Evolutionary conservation across 257 asterid species (phyloP).

Genomic region (Parsonsia alboflavescens): DNA sequence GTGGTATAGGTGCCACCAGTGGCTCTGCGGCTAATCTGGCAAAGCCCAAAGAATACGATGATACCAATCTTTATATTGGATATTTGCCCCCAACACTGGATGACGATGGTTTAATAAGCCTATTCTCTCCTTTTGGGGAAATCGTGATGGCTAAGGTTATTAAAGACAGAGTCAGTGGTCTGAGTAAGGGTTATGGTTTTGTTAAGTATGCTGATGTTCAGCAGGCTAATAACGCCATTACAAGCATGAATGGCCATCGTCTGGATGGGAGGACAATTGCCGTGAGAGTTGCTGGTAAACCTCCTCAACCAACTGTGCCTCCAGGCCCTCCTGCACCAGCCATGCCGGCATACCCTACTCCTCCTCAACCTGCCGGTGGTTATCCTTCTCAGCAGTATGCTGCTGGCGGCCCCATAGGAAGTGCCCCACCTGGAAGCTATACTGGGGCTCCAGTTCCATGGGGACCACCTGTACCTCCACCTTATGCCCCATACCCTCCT

Average conservation of each 20-base stretch:
- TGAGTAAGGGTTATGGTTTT: slow-evolving; percentile 92
- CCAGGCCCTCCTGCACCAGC: slow-evolving; percentile 82
- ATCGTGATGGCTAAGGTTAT: slow-evolving; percentile 97
- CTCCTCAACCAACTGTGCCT: slow-evolving; percentile 79
- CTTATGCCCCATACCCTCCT: slow-evolving; percentile 63
- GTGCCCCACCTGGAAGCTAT: slow-evolving; percentile 53
- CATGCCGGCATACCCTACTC: slow-evolving; percentile 54
- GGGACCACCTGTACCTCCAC: slow-evolving; percentile 70
- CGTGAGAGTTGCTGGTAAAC: slow-evolving; percentile 92
- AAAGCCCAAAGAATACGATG: slow-evolving; percentile 89
- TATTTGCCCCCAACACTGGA: slow-evolving; percentile 88
- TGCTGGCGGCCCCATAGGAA: slow-evolving; percentile 60
- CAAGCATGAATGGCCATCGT: slow-evolving; percentile 83
- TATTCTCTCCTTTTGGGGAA: slow-evolving; percentile 81
- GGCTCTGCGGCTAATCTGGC: slow-evolving; percentile 45
- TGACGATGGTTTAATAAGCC: slow-evolving; percentile 73
- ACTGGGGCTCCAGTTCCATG: slow-evolving; percentile 59
- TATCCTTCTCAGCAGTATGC: slow-evolving; percentile 84
- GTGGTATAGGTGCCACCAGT: slow-evolving; percentile 29
- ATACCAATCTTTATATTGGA: slow-evolving; percentile 82
- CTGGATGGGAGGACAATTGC: slow-evolving; percentile 97
- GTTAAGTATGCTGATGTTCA: slow-evolving; percentile 83
- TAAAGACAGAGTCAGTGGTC: slow-evolving; percentile 67
- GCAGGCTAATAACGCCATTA: slow-evolving; percentile 84
- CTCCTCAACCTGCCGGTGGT: slow-evolving; percentile 53